Conservation (phyloP, 768 basidiomycete genomes). For the Collybiopsis confluens region DNA sequence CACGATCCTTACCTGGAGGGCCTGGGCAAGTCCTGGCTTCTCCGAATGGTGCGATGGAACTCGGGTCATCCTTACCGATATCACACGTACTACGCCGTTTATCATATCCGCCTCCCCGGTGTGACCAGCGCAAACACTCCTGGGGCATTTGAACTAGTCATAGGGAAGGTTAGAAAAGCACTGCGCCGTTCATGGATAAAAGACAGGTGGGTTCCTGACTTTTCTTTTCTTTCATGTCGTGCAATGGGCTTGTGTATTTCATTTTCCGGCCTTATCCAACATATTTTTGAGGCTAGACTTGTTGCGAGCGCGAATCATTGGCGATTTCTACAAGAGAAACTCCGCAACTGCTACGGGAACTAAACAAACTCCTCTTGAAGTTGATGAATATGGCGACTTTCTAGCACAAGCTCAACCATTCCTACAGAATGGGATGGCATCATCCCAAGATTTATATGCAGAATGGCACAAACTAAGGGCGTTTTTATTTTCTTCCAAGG, state of each 20-base stretch:
- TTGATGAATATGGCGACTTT: background rate
- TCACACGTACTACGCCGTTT: background rate
- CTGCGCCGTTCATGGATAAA: too few species aligned
- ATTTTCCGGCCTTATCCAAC: background rate
- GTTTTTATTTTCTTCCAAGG: too few species aligned
- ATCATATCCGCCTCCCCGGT: background rate
- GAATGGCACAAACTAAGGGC: too few species aligned
- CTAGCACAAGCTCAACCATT: background rate
- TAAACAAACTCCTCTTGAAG: background rate
- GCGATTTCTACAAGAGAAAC: background rate
- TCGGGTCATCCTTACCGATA: background rate
- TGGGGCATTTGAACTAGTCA: too few species aligned
- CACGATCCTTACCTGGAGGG: constrained; percentile 11
- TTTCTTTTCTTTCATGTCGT: too few species aligned
- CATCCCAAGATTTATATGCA: background rate
- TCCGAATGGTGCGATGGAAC: constrained; percentile 5
- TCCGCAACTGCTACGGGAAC: background rate
- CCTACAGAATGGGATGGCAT: background rate
- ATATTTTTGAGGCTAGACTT: background rate
- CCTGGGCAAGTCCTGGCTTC: constrained; percentile 9
- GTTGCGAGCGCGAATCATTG: background rate
- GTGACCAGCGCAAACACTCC: background rate
- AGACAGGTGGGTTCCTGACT: too few species aligned
- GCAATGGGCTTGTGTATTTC: constrained; percentile 3
- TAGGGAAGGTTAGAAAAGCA: too few species aligned